Evolutionary conservation across 257 asterid species (phyloP), one percentile per base, ranked within the genome.

Genomic region (Fraxinus cuspidata): DNA sequence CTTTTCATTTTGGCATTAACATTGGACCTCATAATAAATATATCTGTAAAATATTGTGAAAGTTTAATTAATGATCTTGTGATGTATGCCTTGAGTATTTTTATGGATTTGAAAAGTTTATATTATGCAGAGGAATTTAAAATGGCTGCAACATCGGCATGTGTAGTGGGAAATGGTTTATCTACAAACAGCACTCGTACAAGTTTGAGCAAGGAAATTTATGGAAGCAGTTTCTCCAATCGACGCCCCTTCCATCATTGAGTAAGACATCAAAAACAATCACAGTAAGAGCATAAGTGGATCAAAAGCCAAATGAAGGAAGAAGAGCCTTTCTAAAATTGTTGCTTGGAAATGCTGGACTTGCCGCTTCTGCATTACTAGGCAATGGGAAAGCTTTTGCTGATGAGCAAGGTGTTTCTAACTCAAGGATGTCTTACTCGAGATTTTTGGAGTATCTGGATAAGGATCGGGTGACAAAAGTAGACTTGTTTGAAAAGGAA

Each of bases 391-490:
- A 86, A 58, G 99, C 97, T 12, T 74, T 87, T 71, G 99, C 97
- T 15, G 99, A 93, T 72, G 99, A 96, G 40, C 97, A 93, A 84
- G 95, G 83, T 66, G 97, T 90, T 74, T 93, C 99, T 34, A 96
- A 90, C 83, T 93, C 97, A 47, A 88, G 97, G 79, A 93, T 96
- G 98, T 96, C 99, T 38, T 96, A 96, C 83, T 96, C 97, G 18
- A 91, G 99, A 85, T 96, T 96, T 70, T 79, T 96, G 88, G 99
- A 96, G 89, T 96, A 96, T 81, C 86, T 96, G 38, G 98, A 96
- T 77, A 92, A 96, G 87, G 99, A 85, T 64, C 86, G 97, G 76
- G 99, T 93, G 71, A 80, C 77, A 38, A 94, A 88, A 74, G 99
- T 96, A 16, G 99, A 96, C 83, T 79, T 96, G 72, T 96, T 63